Percentiles rank a stretch among this genome's conserved stretches.
Evolutionary conservation across 805 yeast species (phyloP).

Genomic region (Schizosaccharomyces octosporus): DNA sequence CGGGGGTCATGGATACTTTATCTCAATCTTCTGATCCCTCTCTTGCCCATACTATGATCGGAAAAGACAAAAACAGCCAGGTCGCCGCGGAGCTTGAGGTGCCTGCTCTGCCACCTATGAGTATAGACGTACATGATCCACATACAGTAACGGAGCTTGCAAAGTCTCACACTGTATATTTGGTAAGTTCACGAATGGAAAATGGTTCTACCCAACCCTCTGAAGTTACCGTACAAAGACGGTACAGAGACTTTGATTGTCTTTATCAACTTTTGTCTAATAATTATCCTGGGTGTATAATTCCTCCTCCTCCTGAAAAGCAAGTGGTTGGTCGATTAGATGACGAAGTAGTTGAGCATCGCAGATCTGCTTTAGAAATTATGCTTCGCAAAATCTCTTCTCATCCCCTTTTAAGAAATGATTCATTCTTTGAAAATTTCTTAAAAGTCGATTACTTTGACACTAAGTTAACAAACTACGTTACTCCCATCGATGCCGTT

Average conservation of each 20-base stretch:
- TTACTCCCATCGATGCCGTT: not conserved
- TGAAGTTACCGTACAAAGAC: slow-evolving; percentile 38
- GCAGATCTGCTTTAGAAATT: slow-evolving; percentile 60
- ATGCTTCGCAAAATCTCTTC: slow-evolving; percentile 57
- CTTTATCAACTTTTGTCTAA: slow-evolving; percentile 64
- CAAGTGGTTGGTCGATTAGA: slow-evolving; percentile 82
- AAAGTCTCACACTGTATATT: slow-evolving; percentile 67
- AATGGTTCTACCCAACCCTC: not conserved
- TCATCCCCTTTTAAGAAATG: slow-evolving; percentile 33
- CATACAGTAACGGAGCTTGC: slow-evolving; percentile 76
- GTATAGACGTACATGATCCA: slow-evolving; percentile 69
- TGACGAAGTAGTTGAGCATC: slow-evolving; percentile 64
- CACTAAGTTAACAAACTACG: not conserved
- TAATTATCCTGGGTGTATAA: slow-evolving; percentile 69
- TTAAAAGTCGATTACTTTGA: slow-evolving; percentile 34
- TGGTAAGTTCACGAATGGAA: slow-evolving; percentile 31
- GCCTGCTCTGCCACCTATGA: slow-evolving; percentile 15
- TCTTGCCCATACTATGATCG: too few relatives aligned
- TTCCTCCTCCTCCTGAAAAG: slow-evolving; percentile 92
- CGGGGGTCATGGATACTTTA: too few relatives aligned
- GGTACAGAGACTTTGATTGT: slow-evolving; percentile 89
- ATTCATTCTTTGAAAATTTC: slow-evolving; percentile 55
- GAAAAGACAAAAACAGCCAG: too few relatives aligned
- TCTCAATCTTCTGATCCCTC: too few relatives aligned
- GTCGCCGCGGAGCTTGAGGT: not conserved